Base-by-base conservation (phyloP, 352 stramenopile species). In the Pythium utonaiense region DNA sequence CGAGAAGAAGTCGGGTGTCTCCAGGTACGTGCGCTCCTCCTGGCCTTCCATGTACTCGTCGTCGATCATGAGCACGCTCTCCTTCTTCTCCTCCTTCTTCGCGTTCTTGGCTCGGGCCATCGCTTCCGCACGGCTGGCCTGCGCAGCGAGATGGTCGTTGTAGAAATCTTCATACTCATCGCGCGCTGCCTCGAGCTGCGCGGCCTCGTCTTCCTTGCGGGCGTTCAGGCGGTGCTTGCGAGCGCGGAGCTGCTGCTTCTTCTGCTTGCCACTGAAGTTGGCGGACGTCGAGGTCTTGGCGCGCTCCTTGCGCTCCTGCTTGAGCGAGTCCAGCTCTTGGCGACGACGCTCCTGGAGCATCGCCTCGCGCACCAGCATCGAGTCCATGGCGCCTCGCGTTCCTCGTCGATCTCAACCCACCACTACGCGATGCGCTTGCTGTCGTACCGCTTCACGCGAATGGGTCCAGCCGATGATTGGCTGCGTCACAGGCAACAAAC, bases 201-300 rank as follows among this genome's bases (percentile, higher is more conserved):
- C 65, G 10, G 73, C 79, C 22, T 74, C 74, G 44, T 91, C 73
- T 17, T 89, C 78, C 57, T 75, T 79, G 48, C 84, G 84, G 27
- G 69, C 75, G 28, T 78, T 75, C 27, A 94, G 53, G 5, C 84
- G 82, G 77, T 91, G 80, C 71, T 94, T 94, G 60, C 81, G 83
- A 13, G 81, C 82, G 22, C 84, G 84, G 44, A 94, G 69, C 67
- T 94, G 84, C 60, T 86, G 71, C 61, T 91, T 94, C 67, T 94
- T 94, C 67, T 94, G 80, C 66, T 94, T 94, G 64, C 84, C 84
- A 50, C 84, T 94, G 55, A 94, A 94, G 41, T 74, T 88, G 53
- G 72, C 70, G 44, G 72, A 77, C 30, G 57, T 62, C 1, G 75
- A 82, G 1, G 69, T 81, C 59, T 87, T 88, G 17, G 67, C 69